A percentile compares a stretch with the other conserved stretches of the same genome.
Evolutionary conservation across 2,329 filamentous ascomycete genomes (phyloP).

Genomic region (Zelopaecilomyces penicillatus): DNA sequence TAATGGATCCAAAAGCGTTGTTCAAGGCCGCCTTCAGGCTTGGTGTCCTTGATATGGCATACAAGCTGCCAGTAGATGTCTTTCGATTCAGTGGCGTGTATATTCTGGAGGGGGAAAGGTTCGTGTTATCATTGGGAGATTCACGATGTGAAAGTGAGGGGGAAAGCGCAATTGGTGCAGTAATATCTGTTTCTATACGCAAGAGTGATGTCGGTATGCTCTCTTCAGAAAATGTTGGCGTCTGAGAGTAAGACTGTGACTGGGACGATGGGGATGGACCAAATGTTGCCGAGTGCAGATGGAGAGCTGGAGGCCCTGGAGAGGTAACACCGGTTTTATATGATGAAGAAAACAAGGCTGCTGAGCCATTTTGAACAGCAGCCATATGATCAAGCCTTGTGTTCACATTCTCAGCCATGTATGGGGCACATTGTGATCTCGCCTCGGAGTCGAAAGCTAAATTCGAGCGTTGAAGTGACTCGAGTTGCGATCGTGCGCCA

Average conservation of each 20-base stretch:
- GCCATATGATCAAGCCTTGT: background rate
- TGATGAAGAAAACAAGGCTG: background rate
- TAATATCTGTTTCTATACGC: constrained; percentile 30
- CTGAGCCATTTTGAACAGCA: constrained; percentile 4
- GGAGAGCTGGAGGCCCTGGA: constrained; percentile 14
- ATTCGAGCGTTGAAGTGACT: constrained; percentile 9
- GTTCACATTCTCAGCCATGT: constrained; percentile 1
- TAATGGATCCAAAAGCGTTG: constrained; percentile 40
- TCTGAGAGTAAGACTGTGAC: constrained; percentile 2
- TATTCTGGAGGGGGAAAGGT: constrained; percentile 21
- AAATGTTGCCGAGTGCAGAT: constrained; percentile 22
- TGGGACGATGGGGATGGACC: constrained; percentile 25
- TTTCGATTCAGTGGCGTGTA: constrained; percentile 20
- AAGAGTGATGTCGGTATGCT: constrained; percentile 19
- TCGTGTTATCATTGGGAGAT: constrained; percentile 28
- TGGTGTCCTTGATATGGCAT: constrained; percentile 48
- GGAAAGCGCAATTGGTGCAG: constrained; percentile 9
- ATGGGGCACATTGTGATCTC: too few relatives aligned
- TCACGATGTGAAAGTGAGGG: constrained; percentile 18
- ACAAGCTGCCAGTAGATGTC: constrained; percentile 28
- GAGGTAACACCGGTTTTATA: constrained; percentile 11
- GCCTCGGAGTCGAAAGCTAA: background rate
- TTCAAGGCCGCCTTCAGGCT: constrained; percentile 51
- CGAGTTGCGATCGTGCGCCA: constrained; percentile 14
- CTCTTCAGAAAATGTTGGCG: background rate